Evolutionary conservation across 805 yeast species (phyloP), one percentile per base, ranked within the genome.

Genomic region (Yamadazyma laniorum): DNA sequence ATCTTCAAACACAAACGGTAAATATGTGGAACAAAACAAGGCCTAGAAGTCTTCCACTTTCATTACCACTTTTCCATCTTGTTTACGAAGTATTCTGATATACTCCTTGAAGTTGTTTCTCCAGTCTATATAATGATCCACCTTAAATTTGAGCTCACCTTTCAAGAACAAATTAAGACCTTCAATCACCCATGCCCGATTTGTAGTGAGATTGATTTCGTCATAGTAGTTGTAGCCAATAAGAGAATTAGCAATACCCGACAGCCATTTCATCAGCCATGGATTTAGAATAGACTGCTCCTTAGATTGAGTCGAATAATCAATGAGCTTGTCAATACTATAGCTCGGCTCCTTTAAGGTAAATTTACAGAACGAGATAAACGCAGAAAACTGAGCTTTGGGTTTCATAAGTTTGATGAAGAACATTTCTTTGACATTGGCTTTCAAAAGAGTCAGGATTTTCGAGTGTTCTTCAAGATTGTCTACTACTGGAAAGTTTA

Each of bases 51-150:
- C 60, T 39, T 68, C 74, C n/a, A 68, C 46, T 43, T 55, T 49
- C 19, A 67, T 58, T 11, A 68, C 51, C 11, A 61, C 45, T 45
- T 63, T 61, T 9, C 61, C 61, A 38, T 67, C 73, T 3, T 49
- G 49, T 7, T 42, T 50, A 29, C 51, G 51, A 39, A 68, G 45
- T 7, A 43, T 39, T 14, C 48, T 53, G 21, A 65, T 52, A 28
- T 50, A 50, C n/a, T 51, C 39, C 33, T 55, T 56, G 46, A 58
- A 62, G 36, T 58, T 55, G 35, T 55, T 53, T 42, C 72, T 51
- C 74, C 74, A 68, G 43, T 68, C 74, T 7, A 50, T 38, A 29
- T 44, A 52, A 16, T 49, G 50, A 42, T 63, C 65, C 22, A 67
- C 49, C 29, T 51, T 49, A 38, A 65, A 56, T 43, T 54, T 56